Conservation (phyloP, 441 rosid species). For the Erodium moschatum region DNA sequence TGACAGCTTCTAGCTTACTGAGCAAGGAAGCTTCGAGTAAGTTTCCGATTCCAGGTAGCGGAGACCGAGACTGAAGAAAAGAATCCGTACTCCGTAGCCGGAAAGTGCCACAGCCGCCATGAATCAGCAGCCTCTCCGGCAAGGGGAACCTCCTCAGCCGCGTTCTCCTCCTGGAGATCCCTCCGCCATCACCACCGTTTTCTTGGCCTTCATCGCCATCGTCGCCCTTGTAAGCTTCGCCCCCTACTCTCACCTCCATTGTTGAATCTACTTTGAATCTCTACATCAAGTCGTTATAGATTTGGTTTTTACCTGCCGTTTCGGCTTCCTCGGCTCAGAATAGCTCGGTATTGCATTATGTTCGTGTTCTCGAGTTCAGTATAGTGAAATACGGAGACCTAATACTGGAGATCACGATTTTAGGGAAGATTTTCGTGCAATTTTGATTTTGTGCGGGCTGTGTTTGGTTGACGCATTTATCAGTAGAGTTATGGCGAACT, state of each 20-base stretch:
- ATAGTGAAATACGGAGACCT: too few species aligned
- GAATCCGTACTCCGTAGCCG: not conserved
- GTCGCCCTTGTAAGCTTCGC: constrained; percentile 32
- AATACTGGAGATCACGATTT: too few species aligned
- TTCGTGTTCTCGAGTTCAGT: too few species aligned
- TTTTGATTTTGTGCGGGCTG: not conserved
- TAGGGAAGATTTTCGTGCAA: not conserved
- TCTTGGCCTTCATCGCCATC: constrained; percentile 38
- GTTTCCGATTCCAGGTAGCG: not conserved
- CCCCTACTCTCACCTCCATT: not conserved
- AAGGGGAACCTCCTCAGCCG: not conserved
- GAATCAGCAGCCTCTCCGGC: constrained; percentile 37
- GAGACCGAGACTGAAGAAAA: not conserved
- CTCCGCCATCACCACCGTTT: constrained; percentile 30
- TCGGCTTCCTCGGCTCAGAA: too few species aligned
- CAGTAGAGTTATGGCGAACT: not conserved
- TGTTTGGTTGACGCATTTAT: not conserved
- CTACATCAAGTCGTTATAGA: too few species aligned
- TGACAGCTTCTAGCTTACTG: too few species aligned
- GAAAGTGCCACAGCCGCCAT: constrained; percentile 26
- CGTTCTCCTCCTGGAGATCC: constrained; percentile 14
- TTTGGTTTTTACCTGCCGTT: too few species aligned
- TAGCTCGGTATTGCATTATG: too few species aligned
- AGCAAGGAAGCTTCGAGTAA: too few species aligned
- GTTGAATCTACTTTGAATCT: not conserved